Evolutionary conservation across 176 grass and related monocot genomes (phyloP), one percentile per base, ranked within the genome.

Genomic region (Musa troglodytarum): DNA sequence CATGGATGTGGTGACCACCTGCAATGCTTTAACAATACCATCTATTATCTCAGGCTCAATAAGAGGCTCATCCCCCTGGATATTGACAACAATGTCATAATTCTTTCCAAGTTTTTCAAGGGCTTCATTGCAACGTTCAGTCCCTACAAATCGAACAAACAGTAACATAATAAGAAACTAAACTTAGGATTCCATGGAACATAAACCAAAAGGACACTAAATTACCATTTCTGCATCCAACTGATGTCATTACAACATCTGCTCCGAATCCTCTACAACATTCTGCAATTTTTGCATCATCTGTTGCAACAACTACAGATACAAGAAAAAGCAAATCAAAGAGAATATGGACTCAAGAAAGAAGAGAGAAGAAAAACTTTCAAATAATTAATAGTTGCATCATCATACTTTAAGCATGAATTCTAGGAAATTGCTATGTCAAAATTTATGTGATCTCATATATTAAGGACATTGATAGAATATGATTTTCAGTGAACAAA

Each of bases 41-140:
- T 99, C 88, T 85, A 99, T 99, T 86, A 99, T 99, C 82, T 99
- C 95, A 16, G 90, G 88, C 80, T 99, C 88, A 71, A 99, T 94
- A 76, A 99, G 90, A 54, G 95, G 95, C 69, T 92, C 95, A 19
- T 99, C 95, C 78, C 90, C 95, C 85, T 99, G 95, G 72, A 99
- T 99, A 81, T 99, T 99, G 76, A 99, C 88, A 59, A 99, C 90
- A 84, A 99, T 91, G 54, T 94, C 90, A 77, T 99, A 99, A 73
- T 72, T 34, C 74, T 89, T 94, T 14, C 67, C 78, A 65, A 99
- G 90, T 52, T 91, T 99, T 50, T 82, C 71, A 76, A 99, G 81
- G 52, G 90, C 95, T 78, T 99, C 95, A 61, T 82, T 89, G 74
- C 95, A 99, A 50, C 95, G 95, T 65, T 94, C 95, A 78, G 90